These are phyloP conservation scores for Chlorella sp. DNA, from an alignment of 139 green algal genomes.

Conservation along the genomic window DNA sequence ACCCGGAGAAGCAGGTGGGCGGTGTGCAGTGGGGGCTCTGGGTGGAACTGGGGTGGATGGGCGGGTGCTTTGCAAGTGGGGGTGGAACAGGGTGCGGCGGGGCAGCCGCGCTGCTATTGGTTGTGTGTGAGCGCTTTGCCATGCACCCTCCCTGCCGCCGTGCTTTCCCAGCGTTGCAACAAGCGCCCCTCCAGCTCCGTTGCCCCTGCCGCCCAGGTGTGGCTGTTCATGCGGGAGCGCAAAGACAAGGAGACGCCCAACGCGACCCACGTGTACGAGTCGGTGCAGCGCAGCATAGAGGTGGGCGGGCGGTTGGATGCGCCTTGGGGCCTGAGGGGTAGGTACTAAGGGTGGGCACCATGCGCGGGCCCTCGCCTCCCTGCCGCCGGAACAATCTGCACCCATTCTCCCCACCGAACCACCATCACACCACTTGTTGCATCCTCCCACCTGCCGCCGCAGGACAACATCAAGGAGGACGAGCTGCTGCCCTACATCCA, in stretches of 20 bases:
- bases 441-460: background rate
- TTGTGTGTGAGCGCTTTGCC: background rate
- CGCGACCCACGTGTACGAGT: constrained; percentile 77
- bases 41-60: too few species aligned
- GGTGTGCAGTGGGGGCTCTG: background rate
- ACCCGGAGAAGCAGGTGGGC: constrained; percentile 63
- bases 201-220: constrained; percentile 48
- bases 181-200: too few species aligned
- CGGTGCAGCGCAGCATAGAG: constrained; percentile 51
- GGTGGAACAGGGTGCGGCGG: background rate
- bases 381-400: too few species aligned
- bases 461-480: constrained; percentile 61
- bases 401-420: too few species aligned
- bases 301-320: background rate
- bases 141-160: background rate
- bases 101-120: background rate
- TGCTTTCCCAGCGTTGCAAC: too few species aligned
- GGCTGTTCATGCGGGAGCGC: constrained; percentile 86
- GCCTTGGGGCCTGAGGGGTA: too few species aligned
- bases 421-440: too few species aligned
- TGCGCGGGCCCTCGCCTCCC: too few species aligned
- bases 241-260: constrained; percentile 89
- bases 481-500: constrained; percentile 47
- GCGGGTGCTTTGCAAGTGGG: background rate
- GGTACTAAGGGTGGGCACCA: too few species aligned